Evolutionary conservation across 257 asterid genomes (phyloP).

Genomic region (Penstemon davidsonii): DNA sequence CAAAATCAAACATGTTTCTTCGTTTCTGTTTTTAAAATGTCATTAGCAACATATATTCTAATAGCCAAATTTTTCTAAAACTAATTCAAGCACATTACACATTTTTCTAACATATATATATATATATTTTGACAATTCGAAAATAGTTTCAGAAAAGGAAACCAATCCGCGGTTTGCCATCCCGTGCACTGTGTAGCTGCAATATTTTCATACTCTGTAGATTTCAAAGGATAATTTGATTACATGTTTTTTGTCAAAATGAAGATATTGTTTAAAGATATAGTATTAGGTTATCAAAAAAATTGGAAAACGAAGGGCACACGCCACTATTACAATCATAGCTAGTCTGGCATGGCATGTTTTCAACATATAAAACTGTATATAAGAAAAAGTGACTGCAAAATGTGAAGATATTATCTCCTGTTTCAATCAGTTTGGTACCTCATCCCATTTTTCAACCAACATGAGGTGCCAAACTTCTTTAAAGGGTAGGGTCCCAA

Average conservation of each 20-base stretch:
- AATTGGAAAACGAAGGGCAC: not conserved
- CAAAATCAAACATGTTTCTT: too few relatives aligned
- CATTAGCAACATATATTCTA: too few relatives aligned
- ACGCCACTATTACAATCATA: not conserved
- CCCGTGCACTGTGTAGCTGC: not conserved
- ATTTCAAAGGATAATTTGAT: not conserved
- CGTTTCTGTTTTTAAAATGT: too few relatives aligned
- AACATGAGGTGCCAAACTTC: conserved; percentile 37
- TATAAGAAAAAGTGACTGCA: conserved; percentile 29
- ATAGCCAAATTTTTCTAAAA: too few relatives aligned
- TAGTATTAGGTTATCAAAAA: conserved; percentile 16
- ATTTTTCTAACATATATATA: too few relatives aligned
- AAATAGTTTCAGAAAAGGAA: not conserved
- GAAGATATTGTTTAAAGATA: not conserved
- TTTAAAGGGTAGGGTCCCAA: conserved; percentile 39
- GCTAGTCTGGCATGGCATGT: not conserved
- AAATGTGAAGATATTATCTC: not conserved
- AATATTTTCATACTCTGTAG: not conserved
- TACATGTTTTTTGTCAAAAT: not conserved
- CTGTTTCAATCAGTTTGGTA: conserved; percentile 35
- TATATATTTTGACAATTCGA: not conserved
- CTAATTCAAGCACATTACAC: too few relatives aligned
- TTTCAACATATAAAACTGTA: conserved; percentile 23
- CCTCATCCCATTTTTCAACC: conserved; percentile 34
- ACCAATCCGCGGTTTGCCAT: not conserved